Evolutionary conservation across 257 asterid genomes (phyloP).

Genomic region (Solanum paucissectum): DNA sequence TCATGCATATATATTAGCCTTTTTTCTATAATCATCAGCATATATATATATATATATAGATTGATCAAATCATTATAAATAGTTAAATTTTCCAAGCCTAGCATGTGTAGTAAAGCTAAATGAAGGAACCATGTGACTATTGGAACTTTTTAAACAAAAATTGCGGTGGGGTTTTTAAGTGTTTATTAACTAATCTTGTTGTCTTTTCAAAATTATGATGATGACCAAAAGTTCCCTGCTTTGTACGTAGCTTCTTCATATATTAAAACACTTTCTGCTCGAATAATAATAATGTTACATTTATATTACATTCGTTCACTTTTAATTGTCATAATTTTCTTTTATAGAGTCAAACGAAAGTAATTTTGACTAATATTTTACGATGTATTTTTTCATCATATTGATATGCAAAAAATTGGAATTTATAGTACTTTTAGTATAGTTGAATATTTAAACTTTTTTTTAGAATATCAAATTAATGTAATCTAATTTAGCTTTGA

Average conservation of each 20-base stretch:
- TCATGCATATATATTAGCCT: neutral
- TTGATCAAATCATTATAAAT: neutral
- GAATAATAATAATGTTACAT: neutral
- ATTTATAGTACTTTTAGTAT: no score
- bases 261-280: neutral
- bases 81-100: neutral
- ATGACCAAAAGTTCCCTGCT: neutral
- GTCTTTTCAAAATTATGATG: neutral
- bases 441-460: fast-evolving
- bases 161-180: neutral
- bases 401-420: no score
- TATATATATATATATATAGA: neutral
- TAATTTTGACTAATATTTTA: no score
- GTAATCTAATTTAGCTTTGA: fast-evolving
- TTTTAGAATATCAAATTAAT: no score
- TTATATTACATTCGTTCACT: fast-evolving
- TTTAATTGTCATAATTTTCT: no score
- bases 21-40: neutral
- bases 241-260: neutral
- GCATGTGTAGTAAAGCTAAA: neutral
- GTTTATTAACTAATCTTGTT: neutral
- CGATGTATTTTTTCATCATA: no score
- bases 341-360: no score
- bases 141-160: neutral
- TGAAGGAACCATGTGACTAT: neutral